A percentile compares a stretch with the other conserved stretches of the same genome.
phyloP scores from a whole-genome alignment of 768 basidiomycete genomes.

The Leccinum longicurvipes region DNA sequence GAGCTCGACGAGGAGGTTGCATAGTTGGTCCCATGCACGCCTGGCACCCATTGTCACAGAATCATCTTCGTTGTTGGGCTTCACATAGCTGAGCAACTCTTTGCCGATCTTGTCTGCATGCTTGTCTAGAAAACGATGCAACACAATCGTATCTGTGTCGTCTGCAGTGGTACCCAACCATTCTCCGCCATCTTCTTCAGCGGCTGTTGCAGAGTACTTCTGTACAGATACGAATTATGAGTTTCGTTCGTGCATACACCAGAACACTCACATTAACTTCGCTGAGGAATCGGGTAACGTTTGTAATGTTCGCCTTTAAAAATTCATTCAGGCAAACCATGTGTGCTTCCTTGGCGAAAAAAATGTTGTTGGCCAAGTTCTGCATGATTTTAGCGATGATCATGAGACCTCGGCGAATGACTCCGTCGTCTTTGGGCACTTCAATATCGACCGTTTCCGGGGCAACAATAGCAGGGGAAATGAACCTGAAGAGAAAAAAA shows the following conservation, averaged over 20 bases:
- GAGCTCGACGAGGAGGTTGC: constrained; percentile 75
- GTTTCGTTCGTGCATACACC: neutral
- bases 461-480: constrained; percentile 85
- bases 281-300: constrained; percentile 73
- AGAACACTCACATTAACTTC: constrained; percentile 58
- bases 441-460: constrained; percentile 85
- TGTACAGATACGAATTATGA: constrained; percentile 13
- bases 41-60: constrained; percentile 60
- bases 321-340: constrained; percentile 82
- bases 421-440: constrained; percentile 56
- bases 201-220: constrained; percentile 43
- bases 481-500: constrained; percentile 54
- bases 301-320: constrained; percentile 63
- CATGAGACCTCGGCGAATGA: constrained; percentile 76
- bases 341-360: constrained; percentile 87
- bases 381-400: constrained; percentile 90
- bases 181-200: constrained; percentile 63
- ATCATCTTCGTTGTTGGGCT: constrained; percentile 53
- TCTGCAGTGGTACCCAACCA: constrained; percentile 77
- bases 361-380: constrained; percentile 90
- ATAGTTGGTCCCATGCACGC: constrained; percentile 80
- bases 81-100: constrained; percentile 72
- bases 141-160: constrained; percentile 77
- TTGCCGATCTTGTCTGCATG: constrained; percentile 88
- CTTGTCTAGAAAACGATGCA: constrained; percentile 81